A percentile compares a stretch with the other conserved stretches of the same genome.
phyloP scores from a whole-genome alignment of 2,329 filamentous ascomycete genomes.

The Onygenales sp. region DNA sequence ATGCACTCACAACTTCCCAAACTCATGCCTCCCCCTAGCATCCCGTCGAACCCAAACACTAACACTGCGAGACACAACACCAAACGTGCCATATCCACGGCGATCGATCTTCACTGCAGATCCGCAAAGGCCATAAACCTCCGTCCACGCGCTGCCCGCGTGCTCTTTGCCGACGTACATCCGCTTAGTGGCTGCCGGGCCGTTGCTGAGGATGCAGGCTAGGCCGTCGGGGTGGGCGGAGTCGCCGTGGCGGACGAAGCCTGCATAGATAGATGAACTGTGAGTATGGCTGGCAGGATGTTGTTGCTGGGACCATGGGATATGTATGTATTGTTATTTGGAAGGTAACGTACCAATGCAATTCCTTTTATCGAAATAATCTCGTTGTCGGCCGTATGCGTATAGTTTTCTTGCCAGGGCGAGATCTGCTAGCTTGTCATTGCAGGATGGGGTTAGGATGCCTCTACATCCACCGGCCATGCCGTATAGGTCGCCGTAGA shows the following conservation, averaged over 20 bases:
- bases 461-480: slow-evolving; percentile 35
- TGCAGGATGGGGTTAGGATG: slow-evolving; percentile 27
- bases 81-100: slow-evolving; percentile 51
- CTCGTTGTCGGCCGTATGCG: slow-evolving; percentile 55
- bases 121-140: slow-evolving; percentile 48
- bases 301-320: slow-evolving; percentile 28
- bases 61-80: slow-evolving; percentile 45
- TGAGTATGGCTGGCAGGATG: background rate
- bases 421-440: slow-evolving; percentile 48
- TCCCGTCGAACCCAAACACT: slow-evolving; percentile 53
- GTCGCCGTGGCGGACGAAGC: slow-evolving; percentile 43
- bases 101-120: slow-evolving; percentile 50
- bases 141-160: slow-evolving; percentile 54
- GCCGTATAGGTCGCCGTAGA: slow-evolving; percentile 63
- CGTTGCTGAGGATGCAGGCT: slow-evolving; percentile 50
- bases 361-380: slow-evolving; percentile 53
- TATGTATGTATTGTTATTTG: background rate
- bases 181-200: slow-evolving; percentile 39
- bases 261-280: slow-evolving; percentile 1
- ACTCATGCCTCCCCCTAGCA: slow-evolving; percentile 42
- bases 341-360: slow-evolving; percentile 43
- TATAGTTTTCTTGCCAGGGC: slow-evolving; percentile 55
- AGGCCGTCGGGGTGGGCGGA: slow-evolving; percentile 41
- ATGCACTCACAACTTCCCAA: slow-evolving; percentile 15
- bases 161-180: slow-evolving; percentile 55